These are phyloP conservation scores for Pyrenula massariospora DNA, from an alignment of 495 filamentous ascomycete genomes.

Conservation along the genomic window DNA sequence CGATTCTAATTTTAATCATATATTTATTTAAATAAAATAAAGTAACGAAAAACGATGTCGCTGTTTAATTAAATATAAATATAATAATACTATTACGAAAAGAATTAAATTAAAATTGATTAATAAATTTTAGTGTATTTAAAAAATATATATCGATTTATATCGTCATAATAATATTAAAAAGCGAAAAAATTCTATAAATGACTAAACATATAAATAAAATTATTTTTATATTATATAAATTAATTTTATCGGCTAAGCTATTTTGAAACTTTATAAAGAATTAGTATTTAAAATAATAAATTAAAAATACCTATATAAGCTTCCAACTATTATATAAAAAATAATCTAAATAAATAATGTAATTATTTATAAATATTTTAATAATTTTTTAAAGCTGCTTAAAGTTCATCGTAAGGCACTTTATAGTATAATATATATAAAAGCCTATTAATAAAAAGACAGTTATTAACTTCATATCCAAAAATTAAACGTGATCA, in stretches of 20 bases:
- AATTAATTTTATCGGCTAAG: not conserved
- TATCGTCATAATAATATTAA: not conserved
- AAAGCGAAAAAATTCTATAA: not conserved
- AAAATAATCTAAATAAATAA: not conserved
- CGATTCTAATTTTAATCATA: not conserved
- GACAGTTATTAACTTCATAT: not conserved
- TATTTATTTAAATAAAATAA: slow-evolving; percentile 1
- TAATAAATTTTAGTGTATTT: not conserved
- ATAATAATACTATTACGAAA: not conserved
- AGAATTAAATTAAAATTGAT: not conserved
- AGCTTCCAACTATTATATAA: not conserved
- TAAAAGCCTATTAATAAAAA: not conserved
- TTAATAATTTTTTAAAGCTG: not conserved
- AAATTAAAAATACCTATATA: not conserved
- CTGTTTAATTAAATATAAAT: slow-evolving; percentile 2
- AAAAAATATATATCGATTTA: not conserved
- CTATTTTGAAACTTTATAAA: not conserved
- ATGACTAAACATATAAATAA: not conserved
- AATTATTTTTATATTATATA: not conserved
- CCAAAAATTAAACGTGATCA: not conserved
- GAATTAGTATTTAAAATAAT: not conserved
- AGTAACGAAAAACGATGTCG: not conserved
- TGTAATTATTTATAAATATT: not conserved
- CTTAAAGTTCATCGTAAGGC: not conserved
- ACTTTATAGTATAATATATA: not conserved